A percentile compares a stretch with the other conserved stretches of the same genome.
phyloP scores from a whole-genome alignment of 306 rosid genomes.

The Spatholobus suberectus region DNA sequence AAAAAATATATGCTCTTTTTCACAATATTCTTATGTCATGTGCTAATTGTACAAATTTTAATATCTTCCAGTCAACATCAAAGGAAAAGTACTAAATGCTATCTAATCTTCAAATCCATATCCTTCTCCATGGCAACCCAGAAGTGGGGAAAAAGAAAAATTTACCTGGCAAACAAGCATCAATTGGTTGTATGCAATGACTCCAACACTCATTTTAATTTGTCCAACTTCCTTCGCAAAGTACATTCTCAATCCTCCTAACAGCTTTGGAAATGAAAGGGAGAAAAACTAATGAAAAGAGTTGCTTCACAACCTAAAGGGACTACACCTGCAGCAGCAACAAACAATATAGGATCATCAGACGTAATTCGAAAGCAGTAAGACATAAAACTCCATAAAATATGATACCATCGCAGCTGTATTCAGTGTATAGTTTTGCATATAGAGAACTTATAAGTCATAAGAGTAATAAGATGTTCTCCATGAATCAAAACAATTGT shows the following conservation, averaged over 20 bases:
- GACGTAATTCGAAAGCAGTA: slow-evolving; percentile 22
- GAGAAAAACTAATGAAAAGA: slow-evolving; percentile 35
- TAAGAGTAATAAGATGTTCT: not conserved
- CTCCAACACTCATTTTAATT: slow-evolving; percentile 91
- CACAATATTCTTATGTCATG: not conserved
- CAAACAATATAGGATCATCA: slow-evolving; percentile 11
- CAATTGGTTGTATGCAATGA: slow-evolving; percentile 77
- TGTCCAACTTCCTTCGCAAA: slow-evolving; percentile 76
- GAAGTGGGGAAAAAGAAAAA: slow-evolving; percentile 7
- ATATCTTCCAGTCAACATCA: not conserved
- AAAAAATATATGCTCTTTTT: not conserved
- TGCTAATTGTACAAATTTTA: not conserved
- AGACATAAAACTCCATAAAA: not conserved
- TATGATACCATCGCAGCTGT: not conserved
- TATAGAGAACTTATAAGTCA: not conserved
- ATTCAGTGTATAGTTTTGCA: slow-evolving; percentile 9
- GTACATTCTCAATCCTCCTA: slow-evolving; percentile 75
- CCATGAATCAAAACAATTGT: slow-evolving; percentile 6
- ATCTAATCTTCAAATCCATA: not conserved
- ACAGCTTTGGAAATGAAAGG: slow-evolving; percentile 45
- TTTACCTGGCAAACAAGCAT: slow-evolving; percentile 96
- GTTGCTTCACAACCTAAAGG: slow-evolving; percentile 37
- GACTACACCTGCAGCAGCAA: slow-evolving; percentile 50
- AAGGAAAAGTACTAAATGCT: slow-evolving; percentile 5
- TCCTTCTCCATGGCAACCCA: not conserved